Base-by-base conservation (phyloP, 768 basidiomycete genomes). In the Suillus sp. region DNA sequence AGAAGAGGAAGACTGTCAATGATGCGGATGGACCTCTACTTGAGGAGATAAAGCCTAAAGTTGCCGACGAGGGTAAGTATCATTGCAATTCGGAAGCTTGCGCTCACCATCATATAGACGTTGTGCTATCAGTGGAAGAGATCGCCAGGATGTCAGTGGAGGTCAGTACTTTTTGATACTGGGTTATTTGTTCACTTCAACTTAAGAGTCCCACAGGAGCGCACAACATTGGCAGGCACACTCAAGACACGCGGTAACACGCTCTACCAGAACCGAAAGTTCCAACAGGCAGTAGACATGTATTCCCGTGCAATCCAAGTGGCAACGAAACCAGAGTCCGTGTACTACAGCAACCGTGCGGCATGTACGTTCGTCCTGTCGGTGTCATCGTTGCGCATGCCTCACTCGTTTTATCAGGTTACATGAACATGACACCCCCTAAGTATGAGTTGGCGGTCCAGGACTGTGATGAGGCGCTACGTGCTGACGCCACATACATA, bases 291-390 rank as follows among this genome's bases (percentile, higher is more conserved):
- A 11, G 83, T 81, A 32, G 81, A 86, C 27, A 78, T 84, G 61
- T 93, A 93, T 78, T 90, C 90, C 13, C 85, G 84, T 62, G 92
- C 92, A 42, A 92, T 93, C 65, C 80, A 83, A 53, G 81, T 91
- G 22, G 81, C 91, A 4, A 88, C 91, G 9, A 88, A 86, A 73
- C 86, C 89, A 8, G 94, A 96, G 71, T 89, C 97, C 34, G 93
- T 98, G 37, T 99, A 90, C 79, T 98, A 88, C 84, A 93, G 92
- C 77, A 99, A 99, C 77, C 89, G 97, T 59, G 97, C 96, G 45
- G 97, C 97, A 65, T 98, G 96, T 94, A 64, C 62, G 89, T 81
- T 47, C 35, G 16, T 54, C 7, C 62, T 38, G 30, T 38, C 25
- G 40, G 27, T 56, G 10, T 10, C 2, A 11, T 40, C 27, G 51